Conservation (phyloP, 2,329 filamentous ascomycete species). For the Domatiomyces globalis region DNA sequence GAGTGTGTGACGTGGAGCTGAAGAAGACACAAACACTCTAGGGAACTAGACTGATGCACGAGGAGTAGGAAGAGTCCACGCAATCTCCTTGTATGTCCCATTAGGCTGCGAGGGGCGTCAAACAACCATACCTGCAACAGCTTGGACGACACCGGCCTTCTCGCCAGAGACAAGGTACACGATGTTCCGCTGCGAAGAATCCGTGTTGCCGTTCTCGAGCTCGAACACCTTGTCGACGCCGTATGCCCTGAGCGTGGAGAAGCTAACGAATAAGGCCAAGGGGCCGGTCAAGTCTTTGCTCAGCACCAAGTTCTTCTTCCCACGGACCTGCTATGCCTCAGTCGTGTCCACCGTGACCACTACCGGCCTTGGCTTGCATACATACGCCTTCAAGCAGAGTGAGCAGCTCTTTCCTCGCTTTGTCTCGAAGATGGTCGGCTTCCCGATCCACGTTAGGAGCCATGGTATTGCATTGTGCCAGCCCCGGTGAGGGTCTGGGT, state of each 20-base stretch:
- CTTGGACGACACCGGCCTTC: slow-evolving; percentile 66
- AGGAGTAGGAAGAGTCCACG: slow-evolving; percentile 6
- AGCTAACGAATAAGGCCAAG: slow-evolving; percentile 83
- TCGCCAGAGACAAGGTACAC: slow-evolving; percentile 88
- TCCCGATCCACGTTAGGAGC: slow-evolving; percentile 31
- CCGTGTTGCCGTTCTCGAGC: slow-evolving; percentile 87
- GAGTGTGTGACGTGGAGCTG: background rate
- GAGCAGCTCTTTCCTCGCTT: slow-evolving; percentile 73
- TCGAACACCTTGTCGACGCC: slow-evolving; percentile 97
- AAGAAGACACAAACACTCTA: slow-evolving; percentile 3
- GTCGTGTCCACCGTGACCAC: slow-evolving; percentile 21
- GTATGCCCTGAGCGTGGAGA: slow-evolving; percentile 89
- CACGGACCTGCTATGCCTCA: slow-evolving; percentile 56
- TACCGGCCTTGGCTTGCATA: slow-evolving; percentile 21
- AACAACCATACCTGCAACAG: slow-evolving; percentile 68
- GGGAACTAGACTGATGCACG: slow-evolving; percentile 13
- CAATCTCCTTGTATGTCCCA: slow-evolving; percentile 13
- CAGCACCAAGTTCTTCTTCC: slow-evolving; percentile 96
- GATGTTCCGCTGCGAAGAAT: slow-evolving; percentile 86
- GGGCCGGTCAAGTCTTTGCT: slow-evolving; percentile 82
- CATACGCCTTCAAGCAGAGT: slow-evolving; percentile 89
- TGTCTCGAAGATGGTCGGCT: slow-evolving; percentile 34
- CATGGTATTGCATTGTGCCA: slow-evolving; percentile 19
- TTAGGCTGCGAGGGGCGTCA: slow-evolving; percentile 18
- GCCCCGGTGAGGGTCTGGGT: background rate